Base-by-base conservation (phyloP, 352 stramenopile genomes). In the Lagenidium giganteum region DNA sequence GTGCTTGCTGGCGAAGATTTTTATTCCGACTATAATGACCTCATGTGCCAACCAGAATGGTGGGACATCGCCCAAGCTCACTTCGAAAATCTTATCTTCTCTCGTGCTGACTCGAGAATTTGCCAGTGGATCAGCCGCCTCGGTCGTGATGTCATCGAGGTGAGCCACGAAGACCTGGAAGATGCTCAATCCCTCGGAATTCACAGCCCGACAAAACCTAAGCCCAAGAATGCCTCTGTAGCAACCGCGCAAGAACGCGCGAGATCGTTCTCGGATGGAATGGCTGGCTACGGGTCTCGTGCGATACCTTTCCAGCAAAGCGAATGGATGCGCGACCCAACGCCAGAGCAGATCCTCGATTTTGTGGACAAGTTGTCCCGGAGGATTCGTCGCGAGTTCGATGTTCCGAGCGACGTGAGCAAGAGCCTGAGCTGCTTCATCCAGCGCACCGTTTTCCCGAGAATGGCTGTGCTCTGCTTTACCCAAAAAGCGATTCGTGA, bases 41-140 rank as follows among this genome's bases (percentile, higher is more conserved):
- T 86, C 12, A 93, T 93, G 78, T 85, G 70, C 30, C 54, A 62
- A 45, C 41, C 69, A 9, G 71, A 91, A 27, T 93, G 81, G 81
- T 91, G 81, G 81, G 76, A 84, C 26, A 75, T 90, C 36, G 78
- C 80, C 1, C 81, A 91, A 54, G 81, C 81, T 9, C 77, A 93
- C 41, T 93, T 93, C 52, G 81, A 93, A 50, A 93, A 90, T 36
- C 54, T 93, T 12, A 68, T 93, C 6, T 91, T 93, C 30, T 76
- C 78, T 27, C 64, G 60, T 9, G 53, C 66, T 7, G 76, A 87
- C 16, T 83, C 71, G 13, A 69, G 78, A 7, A 70, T 91, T 9
- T 83, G 69, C 16, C 81, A 87, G 51, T 82, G 71, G 63, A 58
- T 93, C 20, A 42, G 64, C 26, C 75, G 83, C 17, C 58, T 91